Conservation (phyloP, 208 protist genomes). For the Leishmania major region DNA sequence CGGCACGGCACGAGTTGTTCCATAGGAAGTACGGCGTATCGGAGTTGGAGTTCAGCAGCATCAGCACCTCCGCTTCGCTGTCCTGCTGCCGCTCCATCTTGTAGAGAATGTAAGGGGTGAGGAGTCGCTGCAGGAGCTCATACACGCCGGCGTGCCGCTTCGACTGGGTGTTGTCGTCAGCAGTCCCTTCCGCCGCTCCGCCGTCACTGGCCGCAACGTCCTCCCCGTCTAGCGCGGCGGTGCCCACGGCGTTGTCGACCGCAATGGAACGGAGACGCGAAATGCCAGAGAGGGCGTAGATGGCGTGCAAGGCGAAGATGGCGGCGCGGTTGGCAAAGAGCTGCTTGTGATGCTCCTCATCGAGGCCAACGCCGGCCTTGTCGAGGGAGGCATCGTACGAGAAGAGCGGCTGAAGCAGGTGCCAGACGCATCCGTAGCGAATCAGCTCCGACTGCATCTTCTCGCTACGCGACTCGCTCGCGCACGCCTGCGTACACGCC, state of each 20-base stretch:
- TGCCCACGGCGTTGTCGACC: background rate
- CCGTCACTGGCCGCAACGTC: background rate
- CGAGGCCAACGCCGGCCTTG: constrained; percentile 54
- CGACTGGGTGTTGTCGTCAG: constrained; percentile 15
- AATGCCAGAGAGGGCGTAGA: constrained; percentile 68
- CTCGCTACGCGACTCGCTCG: constrained; percentile 57
- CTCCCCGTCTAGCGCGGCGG: background rate
- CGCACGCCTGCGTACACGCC: constrained; percentile 79
- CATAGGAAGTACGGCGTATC: constrained; percentile 90
- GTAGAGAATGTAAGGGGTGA: constrained; percentile 84
- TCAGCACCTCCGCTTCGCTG: constrained; percentile 67
- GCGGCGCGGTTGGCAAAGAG: constrained; percentile 81
- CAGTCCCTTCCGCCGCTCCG: background rate
- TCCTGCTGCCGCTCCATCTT: constrained; percentile 45
- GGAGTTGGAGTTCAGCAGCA: constrained; percentile 83
- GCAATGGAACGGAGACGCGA: constrained; percentile 3
- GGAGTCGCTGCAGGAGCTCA: constrained; percentile 56
- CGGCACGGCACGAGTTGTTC: constrained; percentile 81
- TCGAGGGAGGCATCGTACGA: constrained; percentile 92
- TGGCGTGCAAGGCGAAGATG: constrained; percentile 60
- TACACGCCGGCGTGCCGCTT: constrained; percentile 41
- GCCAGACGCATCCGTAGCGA: constrained; percentile 77
- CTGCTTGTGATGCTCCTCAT: constrained; percentile 82
- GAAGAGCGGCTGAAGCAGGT: constrained; percentile 86
- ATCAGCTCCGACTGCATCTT: constrained; percentile 72